phyloP scores from a whole-genome alignment of 805 yeast genomes.

The Nakazawaea ambrosiae region DNA sequence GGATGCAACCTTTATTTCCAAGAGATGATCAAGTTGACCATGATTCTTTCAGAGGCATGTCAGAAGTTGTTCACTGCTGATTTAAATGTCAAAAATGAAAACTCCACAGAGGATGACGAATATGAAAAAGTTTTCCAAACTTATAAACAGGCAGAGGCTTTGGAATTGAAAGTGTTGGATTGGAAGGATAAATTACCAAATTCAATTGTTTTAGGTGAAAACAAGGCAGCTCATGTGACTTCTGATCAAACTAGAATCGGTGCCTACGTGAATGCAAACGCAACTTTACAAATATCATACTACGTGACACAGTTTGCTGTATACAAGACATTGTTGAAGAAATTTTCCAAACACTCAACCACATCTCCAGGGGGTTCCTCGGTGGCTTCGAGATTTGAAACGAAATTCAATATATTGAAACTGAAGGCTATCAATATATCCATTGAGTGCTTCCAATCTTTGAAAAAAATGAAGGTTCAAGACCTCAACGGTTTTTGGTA shows the following conservation, averaged over 20 bases:
- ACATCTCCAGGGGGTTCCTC: background rate
- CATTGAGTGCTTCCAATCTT: constrained; percentile 4
- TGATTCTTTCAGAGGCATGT: constrained; percentile 6
- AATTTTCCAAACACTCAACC: background rate
- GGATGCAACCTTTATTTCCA: constrained; percentile 5
- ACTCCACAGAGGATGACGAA: background rate
- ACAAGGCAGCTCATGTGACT: background rate
- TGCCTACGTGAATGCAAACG: constrained; percentile 10
- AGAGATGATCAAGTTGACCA: constrained; percentile 8
- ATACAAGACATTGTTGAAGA: constrained; percentile 6
- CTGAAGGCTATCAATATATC: constrained; percentile 6
- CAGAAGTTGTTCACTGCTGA: background rate
- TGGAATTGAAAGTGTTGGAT: constrained; percentile 1
- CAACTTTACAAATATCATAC: constrained; percentile 8
- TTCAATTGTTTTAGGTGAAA: no score
- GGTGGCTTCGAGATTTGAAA: constrained; percentile 5
- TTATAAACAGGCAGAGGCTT: background rate
- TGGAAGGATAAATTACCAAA: constrained; percentile 7
- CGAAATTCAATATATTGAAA: constrained; percentile 6
- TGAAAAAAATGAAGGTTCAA: constrained; percentile 2
- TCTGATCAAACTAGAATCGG: background rate
- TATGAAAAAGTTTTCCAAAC: background rate
- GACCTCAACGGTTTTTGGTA: constrained; percentile 12
- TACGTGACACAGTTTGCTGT: constrained; percentile 3
- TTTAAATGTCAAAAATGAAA: background rate